phyloP scores from a whole-genome alignment of 2,329 filamentous ascomycete genomes.

The Aureobasidium musti region DNA sequence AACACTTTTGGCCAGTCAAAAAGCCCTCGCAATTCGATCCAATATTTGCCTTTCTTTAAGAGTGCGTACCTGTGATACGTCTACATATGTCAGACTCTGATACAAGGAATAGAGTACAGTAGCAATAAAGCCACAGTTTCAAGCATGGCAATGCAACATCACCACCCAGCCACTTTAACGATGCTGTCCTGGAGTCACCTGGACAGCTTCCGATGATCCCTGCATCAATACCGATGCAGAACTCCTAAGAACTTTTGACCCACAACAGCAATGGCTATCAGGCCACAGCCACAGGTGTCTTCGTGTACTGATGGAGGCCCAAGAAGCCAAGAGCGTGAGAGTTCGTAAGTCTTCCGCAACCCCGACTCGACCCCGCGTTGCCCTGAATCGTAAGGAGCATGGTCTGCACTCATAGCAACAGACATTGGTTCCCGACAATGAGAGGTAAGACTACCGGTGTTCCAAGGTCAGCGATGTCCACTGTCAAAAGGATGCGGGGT shows the following conservation, averaged over 20 bases:
- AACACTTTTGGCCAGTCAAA: background rate
- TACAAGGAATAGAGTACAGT: background rate
- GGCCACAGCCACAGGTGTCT: background rate
- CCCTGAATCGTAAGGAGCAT: background rate
- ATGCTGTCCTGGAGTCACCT: background rate
- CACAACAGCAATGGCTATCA: background rate
- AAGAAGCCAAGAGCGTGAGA: background rate
- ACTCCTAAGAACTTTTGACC: background rate
- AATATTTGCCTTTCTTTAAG: background rate
- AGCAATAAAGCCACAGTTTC: background rate
- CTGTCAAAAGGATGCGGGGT: background rate
- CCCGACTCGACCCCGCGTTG: constrained; percentile 3
- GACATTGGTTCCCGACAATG: background rate
- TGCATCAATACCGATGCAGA: background rate
- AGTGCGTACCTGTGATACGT: too few species aligned
- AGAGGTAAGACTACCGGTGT: background rate
- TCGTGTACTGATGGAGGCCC: background rate
- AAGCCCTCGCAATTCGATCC: background rate
- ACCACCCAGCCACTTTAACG: background rate
- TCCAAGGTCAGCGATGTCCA: background rate
- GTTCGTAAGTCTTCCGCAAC: constrained; percentile 8
- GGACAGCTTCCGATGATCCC: background rate
- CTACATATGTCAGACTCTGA: too few species aligned
- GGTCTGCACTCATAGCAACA: background rate
- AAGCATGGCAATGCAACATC: background rate